Evolutionary conservation across 2,329 filamentous ascomycete species (phyloP).

Genomic region (Remersonia thermophila): DNA sequence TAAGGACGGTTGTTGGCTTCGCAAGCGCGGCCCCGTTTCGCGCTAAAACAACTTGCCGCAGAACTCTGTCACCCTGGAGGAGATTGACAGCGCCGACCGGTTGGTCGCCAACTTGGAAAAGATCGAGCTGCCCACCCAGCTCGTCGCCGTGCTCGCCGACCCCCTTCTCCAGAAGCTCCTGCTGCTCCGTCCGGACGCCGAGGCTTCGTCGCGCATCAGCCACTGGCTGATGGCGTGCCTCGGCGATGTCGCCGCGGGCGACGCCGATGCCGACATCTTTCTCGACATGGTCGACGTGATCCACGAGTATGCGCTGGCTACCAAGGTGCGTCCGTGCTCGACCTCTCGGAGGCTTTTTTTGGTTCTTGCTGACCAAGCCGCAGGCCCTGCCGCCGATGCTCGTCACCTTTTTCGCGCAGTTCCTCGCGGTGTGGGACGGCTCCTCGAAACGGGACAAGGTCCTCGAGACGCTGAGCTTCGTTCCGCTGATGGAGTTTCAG

Average conservation of each 20-base stretch:
- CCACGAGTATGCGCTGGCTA: slow-evolving; percentile 41
- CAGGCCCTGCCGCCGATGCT: slow-evolving; percentile 37
- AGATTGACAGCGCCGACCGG: slow-evolving; percentile 57
- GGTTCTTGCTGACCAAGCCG: background rate
- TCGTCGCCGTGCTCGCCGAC: slow-evolving; percentile 64
- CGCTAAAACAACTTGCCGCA: slow-evolving; percentile 5
- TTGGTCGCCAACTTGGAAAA: slow-evolving; percentile 64
- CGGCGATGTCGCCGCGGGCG: slow-evolving; percentile 41
- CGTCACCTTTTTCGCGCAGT: slow-evolving; percentile 36
- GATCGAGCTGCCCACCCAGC: slow-evolving; percentile 70
- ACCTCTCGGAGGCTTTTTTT: background rate
- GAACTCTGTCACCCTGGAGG: slow-evolving; percentile 55
- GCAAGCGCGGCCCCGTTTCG: slow-evolving; percentile 1
- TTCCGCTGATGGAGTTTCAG: slow-evolving; percentile 44
- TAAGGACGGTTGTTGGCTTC: slow-evolving; percentile 19
- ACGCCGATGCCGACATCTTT: slow-evolving; percentile 35
- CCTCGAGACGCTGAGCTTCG: slow-evolving; percentile 44
- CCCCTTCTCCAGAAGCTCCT: slow-evolving; percentile 68
- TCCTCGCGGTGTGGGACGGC: slow-evolving; percentile 53
- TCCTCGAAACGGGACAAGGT: slow-evolving; percentile 38
- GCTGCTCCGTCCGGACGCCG: slow-evolving; percentile 46
- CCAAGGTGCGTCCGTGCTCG: slow-evolving; percentile 33
- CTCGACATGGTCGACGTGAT: slow-evolving; percentile 44
- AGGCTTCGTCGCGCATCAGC: slow-evolving; percentile 39
- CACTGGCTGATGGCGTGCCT: slow-evolving; percentile 48